Evolutionary conservation across 805 yeast species (phyloP).

Genomic region (Geotrichum ghanense): DNA sequence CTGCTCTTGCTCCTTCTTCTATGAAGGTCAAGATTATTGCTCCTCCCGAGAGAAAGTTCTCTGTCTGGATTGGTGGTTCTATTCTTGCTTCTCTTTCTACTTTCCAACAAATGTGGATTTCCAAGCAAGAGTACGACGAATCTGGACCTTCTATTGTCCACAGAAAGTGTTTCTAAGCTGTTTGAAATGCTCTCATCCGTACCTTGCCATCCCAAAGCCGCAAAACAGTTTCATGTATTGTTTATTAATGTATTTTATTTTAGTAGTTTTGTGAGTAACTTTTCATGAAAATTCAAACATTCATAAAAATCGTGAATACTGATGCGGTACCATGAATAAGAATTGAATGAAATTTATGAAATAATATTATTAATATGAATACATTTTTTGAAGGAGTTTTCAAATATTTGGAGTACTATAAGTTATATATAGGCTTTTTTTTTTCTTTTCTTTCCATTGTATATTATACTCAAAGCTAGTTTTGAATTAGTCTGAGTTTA

Average conservation of each 20-base stretch:
- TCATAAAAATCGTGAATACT: background rate
- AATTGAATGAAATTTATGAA: background rate
- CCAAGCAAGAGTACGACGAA: conserved; percentile 99
- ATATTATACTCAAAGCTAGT: no score
- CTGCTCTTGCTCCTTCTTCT: conserved; percentile 98
- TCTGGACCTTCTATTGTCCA: conserved; percentile 99
- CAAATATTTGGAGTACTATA: no score
- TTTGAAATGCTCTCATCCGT: no score
- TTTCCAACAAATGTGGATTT: conserved; percentile 99
- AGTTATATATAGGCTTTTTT: no score
- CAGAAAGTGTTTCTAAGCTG: conserved; percentile 78
- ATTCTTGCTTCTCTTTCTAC: conserved; percentile 96
- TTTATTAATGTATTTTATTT: background rate
- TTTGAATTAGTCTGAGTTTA: no score
- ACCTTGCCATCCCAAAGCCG: conserved; percentile 1
- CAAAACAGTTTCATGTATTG: conserved; percentile 1
- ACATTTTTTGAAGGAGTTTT: no score
- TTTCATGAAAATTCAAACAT: no score
- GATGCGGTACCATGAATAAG: background rate
- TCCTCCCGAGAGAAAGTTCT: conserved; percentile 98
- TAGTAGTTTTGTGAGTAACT: background rate
- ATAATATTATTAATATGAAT: no score
- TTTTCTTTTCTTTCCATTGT: no score
- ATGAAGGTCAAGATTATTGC: conserved; percentile 99
- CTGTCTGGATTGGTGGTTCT: conserved; percentile 99